phyloP scores from a whole-genome alignment of 306 rosid genomes.

The Arachis hypogaea region DNA sequence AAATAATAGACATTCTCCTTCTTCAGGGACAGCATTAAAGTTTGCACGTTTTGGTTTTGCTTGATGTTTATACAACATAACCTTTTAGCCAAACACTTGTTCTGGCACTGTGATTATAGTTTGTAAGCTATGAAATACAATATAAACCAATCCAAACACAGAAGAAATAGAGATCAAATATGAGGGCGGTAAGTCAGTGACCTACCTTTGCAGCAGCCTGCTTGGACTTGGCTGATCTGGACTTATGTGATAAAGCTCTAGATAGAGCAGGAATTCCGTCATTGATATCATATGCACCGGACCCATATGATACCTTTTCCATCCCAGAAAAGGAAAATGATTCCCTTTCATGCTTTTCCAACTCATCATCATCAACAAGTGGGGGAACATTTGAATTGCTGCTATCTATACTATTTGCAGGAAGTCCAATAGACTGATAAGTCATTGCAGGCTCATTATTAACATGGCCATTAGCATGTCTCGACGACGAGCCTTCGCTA shows the following conservation, averaged over 20 bases:
- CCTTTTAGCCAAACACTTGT: slow-evolving; percentile 11
- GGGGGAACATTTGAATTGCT: slow-evolving; percentile 51
- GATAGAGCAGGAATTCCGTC: slow-evolving; percentile 92
- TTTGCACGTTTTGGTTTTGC: not conserved
- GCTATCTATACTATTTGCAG: slow-evolving; percentile 42
- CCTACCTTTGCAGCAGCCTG: slow-evolving; percentile 79
- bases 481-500: slow-evolving; percentile 44
- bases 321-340: slow-evolving; percentile 62
- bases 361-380: slow-evolving; percentile 53
- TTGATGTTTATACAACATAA: slow-evolving; percentile 6
- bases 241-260: slow-evolving; percentile 70
- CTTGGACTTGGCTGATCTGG: slow-evolving; percentile 74
- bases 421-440: slow-evolving; percentile 52
- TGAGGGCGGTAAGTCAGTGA: slow-evolving; percentile 11
- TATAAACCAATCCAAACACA: slow-evolving; percentile 24
- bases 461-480: slow-evolving; percentile 68
- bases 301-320: slow-evolving; percentile 56
- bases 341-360: slow-evolving; percentile 63
- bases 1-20: not conserved
- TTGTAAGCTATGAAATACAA: not conserved
- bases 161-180: slow-evolving; percentile 30
- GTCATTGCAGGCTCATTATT: slow-evolving; percentile 47
- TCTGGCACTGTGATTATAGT: not conserved
- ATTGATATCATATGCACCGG: slow-evolving; percentile 59
- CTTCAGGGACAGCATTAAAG: not conserved